These are phyloP conservation scores for Fusarium austroafricanum DNA, from an alignment of 2,329 filamentous ascomycete genomes.

Conservation along the genomic window DNA sequence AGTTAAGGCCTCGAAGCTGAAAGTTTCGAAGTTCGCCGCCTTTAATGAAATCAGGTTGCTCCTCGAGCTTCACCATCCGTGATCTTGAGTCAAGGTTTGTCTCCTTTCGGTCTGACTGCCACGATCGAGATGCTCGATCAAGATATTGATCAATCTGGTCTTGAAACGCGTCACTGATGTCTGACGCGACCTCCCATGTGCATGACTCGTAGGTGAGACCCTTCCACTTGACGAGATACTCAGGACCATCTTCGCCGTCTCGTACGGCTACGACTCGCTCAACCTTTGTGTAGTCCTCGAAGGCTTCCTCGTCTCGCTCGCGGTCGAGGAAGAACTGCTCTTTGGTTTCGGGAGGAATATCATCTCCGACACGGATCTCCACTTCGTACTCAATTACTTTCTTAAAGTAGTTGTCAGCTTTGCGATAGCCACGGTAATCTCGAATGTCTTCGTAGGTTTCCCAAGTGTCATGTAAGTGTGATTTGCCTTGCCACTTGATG, in stretches of 20 bases:
- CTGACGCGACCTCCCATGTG: slow-evolving; percentile 87
- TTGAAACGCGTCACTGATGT: slow-evolving; percentile 83
- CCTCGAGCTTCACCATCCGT: slow-evolving; percentile 77
- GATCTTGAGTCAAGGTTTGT: slow-evolving; percentile 79
- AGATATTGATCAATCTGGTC: slow-evolving; percentile 92
- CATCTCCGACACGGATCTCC: slow-evolving; percentile 78
- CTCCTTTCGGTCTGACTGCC: slow-evolving; percentile 83
- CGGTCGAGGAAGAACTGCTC: slow-evolving; percentile 97
- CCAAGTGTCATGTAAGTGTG: slow-evolving; percentile 96
- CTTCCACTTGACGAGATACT: slow-evolving; percentile 98
- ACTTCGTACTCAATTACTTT: slow-evolving; percentile 85
- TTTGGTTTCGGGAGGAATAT: slow-evolving; percentile 83
- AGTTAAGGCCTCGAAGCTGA: slow-evolving; percentile 94
- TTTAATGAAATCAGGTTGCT: slow-evolving; percentile 87
- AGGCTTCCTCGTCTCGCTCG: slow-evolving; percentile 87
- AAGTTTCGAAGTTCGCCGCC: slow-evolving; percentile 90
- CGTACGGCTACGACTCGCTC: slow-evolving; percentile 90
- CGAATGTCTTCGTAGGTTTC: slow-evolving; percentile 81
- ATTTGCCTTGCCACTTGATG: slow-evolving; percentile 98
- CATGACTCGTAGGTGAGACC: slow-evolving; percentile 92
- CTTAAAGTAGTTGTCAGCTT: slow-evolving; percentile 94
- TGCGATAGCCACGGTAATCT: slow-evolving; percentile 84
- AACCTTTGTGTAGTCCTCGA: slow-evolving; percentile 90
- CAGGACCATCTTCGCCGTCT: slow-evolving; percentile 80
- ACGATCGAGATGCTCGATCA: slow-evolving; percentile 83